Evolutionary conservation across 805 yeast species (phyloP), one percentile per base, ranked within the genome.

Genomic region (Candida parachauliodes): DNA sequence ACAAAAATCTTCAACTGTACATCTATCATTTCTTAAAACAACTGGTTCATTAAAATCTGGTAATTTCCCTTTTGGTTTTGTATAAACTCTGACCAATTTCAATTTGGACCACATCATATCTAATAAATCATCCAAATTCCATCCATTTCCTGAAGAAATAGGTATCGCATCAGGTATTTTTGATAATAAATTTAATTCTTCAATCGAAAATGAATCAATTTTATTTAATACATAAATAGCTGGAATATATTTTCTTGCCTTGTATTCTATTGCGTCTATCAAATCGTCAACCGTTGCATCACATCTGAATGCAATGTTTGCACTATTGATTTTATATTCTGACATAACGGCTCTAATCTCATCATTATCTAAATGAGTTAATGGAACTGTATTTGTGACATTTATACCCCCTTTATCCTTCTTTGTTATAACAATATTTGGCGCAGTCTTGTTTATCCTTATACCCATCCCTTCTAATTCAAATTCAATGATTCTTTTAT

Each of bases 381-480:
- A 68, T 11, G 96, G 95, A 4, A 86, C 95, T 1, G 98, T 93
- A 50, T 81, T 87, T 15, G 98, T 89, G 55, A 93, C 87, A 50
- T 85, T 86, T 49, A 93, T 76, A 46, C 98, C 99, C 45, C 99
- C 99, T 57, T 83, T 81, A 55, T 93, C 98, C 64, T 93, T 93
- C 72, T 83, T 89, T 53, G 87, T 83, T 52, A 93, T 78, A 24
- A 91, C 63, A 47, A 93, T 93, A 59, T 93, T 93, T 18, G 99
- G 99, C 8, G 96, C 95, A 38, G 77, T 73, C 60, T 84, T 86
- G 65, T 93, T 93, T 56, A 93, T 74, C 60, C 98, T 77, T 47
- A 93, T 91, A 37, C 99, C 99, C 55, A 93, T 91, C 23, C 98
- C 98, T 67, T 93, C 98, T 59, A 93, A 65, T 63, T 93, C 99